Evolutionary conservation across 2,329 filamentous ascomycete genomes (phyloP), one percentile per base, ranked within the genome.

Genomic region (Microdochium paspali): DNA sequence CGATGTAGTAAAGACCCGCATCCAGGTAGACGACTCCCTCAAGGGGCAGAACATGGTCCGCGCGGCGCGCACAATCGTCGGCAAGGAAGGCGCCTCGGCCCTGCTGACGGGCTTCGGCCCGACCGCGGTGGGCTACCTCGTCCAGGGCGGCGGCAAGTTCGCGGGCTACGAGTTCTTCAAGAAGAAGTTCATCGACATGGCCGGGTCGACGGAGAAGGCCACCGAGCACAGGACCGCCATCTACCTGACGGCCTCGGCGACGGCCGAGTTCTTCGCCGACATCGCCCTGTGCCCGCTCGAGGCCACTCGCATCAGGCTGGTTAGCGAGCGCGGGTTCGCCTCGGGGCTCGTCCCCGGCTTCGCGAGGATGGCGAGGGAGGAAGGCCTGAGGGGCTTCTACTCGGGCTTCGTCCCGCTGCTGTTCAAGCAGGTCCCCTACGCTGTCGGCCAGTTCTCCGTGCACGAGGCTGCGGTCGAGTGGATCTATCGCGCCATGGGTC

Each of bases 161-260:
- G 86, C 87, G 61, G 88, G 88, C 60, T 94, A 94, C 71, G 88
- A 94, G 71, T 87, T 89, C 76, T 94, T 94, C 84, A 94, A 94
- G 79, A 85, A 91, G 72, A 80, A 85, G 67, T 84, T 79, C 65
- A 90, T 94, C 68, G 79, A 84, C 66, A 58, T 79, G 49, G 70
- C 86, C 51, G 88, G 72, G 42, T 72, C 71, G 0, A 68, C 68
- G 26, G 70, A 73, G 24, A 62, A 58, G 49, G 72, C 73, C 32
- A 67, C 69, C 20, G 52, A 59, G 12, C 60, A 63, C 50, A 70
- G 74, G 53, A 77, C 72, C 3, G 69, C 70, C 53, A 68, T 94
- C 63, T 93, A 93, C 72, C 80, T 91, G 49, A 79, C 76, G 55
- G 81, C 82, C 47, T 82, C 79, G 62, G 83, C 84, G 20, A 77